Base-by-base conservation (phyloP, 2,329 filamentous ascomycete species). In the Cephalotrichum gorgonifer region DNA sequence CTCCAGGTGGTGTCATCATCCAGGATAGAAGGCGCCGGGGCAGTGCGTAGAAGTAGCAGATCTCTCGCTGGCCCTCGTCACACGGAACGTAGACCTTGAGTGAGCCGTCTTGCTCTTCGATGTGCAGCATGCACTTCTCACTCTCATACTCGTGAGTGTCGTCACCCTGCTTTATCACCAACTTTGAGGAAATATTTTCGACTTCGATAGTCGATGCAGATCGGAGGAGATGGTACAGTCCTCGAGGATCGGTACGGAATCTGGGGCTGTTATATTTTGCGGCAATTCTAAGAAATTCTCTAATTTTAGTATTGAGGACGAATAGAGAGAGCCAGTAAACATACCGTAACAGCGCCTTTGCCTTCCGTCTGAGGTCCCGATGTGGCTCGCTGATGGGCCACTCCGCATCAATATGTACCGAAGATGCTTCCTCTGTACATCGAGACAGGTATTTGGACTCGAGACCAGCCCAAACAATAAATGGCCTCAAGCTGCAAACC, bases 401-500 rank as follows among this genome's bases (percentile, higher is more conserved):
- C 44, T 43, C 12, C 15, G 47, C 33, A 23, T 49, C 47, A 23
- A 50, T 53, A 6, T 45, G 42, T 6, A 59, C 44, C 14, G 55
- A 51, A 3, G 61, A 59, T 6, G 57, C 54, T 43, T 66, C 60
- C 45, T 55, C 57, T 3, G 62, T 55, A 11, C 47, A 48, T n/a
- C 6, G 17, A 7, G 62, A 64, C 6, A 66, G 22, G 47, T 59
- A 61, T n/a, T 58, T 53, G 27, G 47, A 20, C 17, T 57, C 53
- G 0, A 67, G 51, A 2, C 54, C 33, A 2, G 52, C 49, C 64
- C 64, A 67, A 6, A 54, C 22, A 23, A 66, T 12, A 12, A 66
- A 59, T 2, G 52, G 53, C 2, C 44, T 44, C 3, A 67, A 52
- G 2, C 39, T 47, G 6, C 43, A 47, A 6, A 63, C 53, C 8